Evolutionary conservation across 2,329 filamentous ascomycete species (phyloP), one percentile per base, ranked within the genome.

Genomic region (Colletotrichum noveboracense): DNA sequence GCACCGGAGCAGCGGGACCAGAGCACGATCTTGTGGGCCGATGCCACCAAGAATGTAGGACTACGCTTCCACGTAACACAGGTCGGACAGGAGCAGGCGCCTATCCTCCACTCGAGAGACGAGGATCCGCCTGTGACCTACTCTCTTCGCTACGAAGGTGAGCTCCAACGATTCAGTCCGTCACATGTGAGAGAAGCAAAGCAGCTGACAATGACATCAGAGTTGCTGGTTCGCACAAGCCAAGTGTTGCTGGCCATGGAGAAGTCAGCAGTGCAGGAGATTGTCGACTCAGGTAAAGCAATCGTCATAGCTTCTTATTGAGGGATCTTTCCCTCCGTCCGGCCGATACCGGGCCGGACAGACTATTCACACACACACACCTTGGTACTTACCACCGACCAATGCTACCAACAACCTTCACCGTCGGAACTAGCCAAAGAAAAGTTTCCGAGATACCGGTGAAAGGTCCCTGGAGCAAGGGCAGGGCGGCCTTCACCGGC

Each of bases 81-180:
- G 48, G 79, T 74, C 14, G 78, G 78, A n/a, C 79, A 78, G n/a
- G 81, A 84, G 82, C 80, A 87, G 43, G 84, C 86, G 74, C 90
- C 92, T 2, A 82, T 94, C 16, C 85, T 94, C 14, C 83, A 91
- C 18, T 85, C 87, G 3, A 85, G 84, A 12, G 90, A 93, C 66
- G 92, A 95, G 70, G 92, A 95, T 61, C 84, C 90, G n/a, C 88
- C 93, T 5, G 91, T 94, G 12, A 91, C 88, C 70, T 97, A 95
- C 81, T 89, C 89, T 58, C 86, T 97, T 32, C 90, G 94, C 71
- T 94, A 95, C 80, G 88, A 94, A 89, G 93, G 94, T 95, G 86
- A 74, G 88, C 81, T 60, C 13, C 16, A 10, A 21, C 18, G 13
- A 18, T 28, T 14, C 48, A 14, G 5, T 1, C 6, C 10, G 8